These are phyloP conservation scores for Chrysoporthe austroafricana DNA, from an alignment of 2,329 filamentous ascomycete species.

Conservation along the genomic window DNA sequence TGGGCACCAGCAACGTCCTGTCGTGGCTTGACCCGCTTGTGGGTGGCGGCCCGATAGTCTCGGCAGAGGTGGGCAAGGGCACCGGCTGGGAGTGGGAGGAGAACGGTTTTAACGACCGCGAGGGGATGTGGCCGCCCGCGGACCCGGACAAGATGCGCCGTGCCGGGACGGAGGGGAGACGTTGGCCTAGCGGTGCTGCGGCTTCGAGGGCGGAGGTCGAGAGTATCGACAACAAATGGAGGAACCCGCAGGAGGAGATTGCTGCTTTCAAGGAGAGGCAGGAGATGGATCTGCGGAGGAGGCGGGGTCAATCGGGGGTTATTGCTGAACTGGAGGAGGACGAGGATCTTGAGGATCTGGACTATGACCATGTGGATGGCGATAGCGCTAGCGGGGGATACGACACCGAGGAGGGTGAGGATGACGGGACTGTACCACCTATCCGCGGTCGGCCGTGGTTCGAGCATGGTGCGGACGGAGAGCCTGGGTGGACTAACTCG, in stretches of 20 bases:
- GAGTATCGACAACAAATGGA: constrained; percentile 33
- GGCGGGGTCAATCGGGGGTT: constrained; percentile 42
- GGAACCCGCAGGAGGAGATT: constrained; percentile 49
- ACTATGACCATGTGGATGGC: constrained; percentile 37
- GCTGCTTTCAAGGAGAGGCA: constrained; percentile 56
- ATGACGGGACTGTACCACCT: constrained; percentile 29
- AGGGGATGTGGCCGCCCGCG: constrained; percentile 64
- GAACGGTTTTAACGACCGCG: constrained; percentile 74
- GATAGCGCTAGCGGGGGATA: constrained; percentile 9
- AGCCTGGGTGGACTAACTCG: constrained; percentile 71
- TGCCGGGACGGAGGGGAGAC: constrained; percentile 34
- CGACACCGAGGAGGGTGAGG: constrained; percentile 28
- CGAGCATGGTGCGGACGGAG: constrained; percentile 46
- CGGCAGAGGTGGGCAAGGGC: constrained; percentile 39
- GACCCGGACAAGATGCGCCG: constrained; percentile 64
- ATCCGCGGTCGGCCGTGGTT: constrained; percentile 29
- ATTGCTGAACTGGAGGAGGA: constrained; percentile 58
- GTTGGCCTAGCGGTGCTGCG: constrained; percentile 42
- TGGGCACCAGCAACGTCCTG: constrained; percentile 70
- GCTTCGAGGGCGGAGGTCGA: constrained; percentile 34
- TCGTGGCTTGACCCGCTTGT: constrained; percentile 73
- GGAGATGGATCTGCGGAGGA: constrained; percentile 48
- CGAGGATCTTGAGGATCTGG: constrained; percentile 52
- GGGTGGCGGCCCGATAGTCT: constrained; percentile 49
- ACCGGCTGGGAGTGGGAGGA: constrained; percentile 68